Percentiles rank a stretch among this genome's conserved stretches.
Evolutionary conservation across 768 basidiomycete genomes (phyloP).

Genomic region (Suillus sp.): DNA sequence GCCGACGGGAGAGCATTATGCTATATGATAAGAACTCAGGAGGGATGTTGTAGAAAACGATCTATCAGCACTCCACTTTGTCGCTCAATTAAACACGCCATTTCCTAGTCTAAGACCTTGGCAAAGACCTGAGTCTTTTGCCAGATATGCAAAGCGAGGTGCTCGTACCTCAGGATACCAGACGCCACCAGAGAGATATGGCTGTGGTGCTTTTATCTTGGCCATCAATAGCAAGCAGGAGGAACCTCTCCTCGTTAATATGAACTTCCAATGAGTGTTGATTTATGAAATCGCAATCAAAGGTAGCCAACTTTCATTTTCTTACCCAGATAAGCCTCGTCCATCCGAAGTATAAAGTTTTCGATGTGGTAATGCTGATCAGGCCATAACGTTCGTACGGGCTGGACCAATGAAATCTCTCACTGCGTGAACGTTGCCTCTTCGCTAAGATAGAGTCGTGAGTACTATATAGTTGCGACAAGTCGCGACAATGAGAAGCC

Average conservation of each 20-base stretch:
- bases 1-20: conserved; percentile 3
- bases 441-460: background rate
- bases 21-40: conserved; percentile 6
- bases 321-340: conserved; percentile 2
- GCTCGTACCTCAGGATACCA: background rate
- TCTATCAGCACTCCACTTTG: background rate
- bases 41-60: background rate
- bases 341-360: background rate
- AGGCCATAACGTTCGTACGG: background rate
- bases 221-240: background rate
- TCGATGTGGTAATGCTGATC: background rate
- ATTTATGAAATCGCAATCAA: conserved; percentile 10
- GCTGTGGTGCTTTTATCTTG: too few species aligned
- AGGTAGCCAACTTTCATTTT: conserved; percentile 3
- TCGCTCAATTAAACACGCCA: background rate
- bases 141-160: background rate
- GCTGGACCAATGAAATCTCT: background rate
- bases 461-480: background rate
- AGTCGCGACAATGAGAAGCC: background rate
- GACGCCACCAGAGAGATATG: background rate
- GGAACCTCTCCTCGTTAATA: background rate
- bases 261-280: conserved; percentile 6
- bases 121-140: background rate
- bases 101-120: background rate
- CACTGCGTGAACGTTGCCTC: background rate